phyloP scores from a whole-genome alignment of 1,284 basidiomycete genomes.

The Cryptococcus hybrid region DNA sequence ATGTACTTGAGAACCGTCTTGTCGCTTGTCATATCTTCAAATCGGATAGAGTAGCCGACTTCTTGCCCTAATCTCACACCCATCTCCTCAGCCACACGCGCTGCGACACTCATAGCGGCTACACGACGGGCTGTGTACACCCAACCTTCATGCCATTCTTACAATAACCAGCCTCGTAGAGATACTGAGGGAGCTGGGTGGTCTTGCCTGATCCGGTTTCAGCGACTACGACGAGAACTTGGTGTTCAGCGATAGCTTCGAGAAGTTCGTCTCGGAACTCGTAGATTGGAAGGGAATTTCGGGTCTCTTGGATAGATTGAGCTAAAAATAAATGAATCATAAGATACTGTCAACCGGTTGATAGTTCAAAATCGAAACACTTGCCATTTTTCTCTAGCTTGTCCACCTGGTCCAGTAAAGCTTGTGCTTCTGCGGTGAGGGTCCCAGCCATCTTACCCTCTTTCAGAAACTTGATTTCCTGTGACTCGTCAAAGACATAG shows the following conservation, averaged over 20 bases:
- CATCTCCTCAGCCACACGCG: slow-evolving; percentile 98
- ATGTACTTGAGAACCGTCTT: slow-evolving; percentile 97
- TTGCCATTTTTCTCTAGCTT: slow-evolving; percentile 81
- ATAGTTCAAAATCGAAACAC: too few relatives aligned
- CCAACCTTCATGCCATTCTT: slow-evolving; percentile 68
- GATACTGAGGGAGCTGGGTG: slow-evolving; percentile 95
- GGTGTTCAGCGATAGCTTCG: slow-evolving; percentile 83
- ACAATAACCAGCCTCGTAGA: slow-evolving; percentile 96
- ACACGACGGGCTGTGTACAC: slow-evolving; percentile 66
- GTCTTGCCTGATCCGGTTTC: slow-evolving; percentile 98
- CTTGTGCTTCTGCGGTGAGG: slow-evolving; percentile 81
- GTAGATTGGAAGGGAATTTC: slow-evolving; percentile 88
- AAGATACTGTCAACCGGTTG: too few relatives aligned
- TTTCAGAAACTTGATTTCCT: slow-evolving; percentile 94
- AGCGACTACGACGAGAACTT: slow-evolving; percentile 87
- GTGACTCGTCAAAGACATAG: slow-evolving; percentile 96
- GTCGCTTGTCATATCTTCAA: slow-evolving; percentile 98
- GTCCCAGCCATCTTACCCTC: slow-evolving; percentile 73
- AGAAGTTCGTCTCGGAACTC: slow-evolving; percentile 81
- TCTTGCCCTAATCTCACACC: slow-evolving; percentile 94
- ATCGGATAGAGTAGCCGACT: slow-evolving; percentile 98
- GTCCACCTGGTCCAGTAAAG: slow-evolving; percentile 83
- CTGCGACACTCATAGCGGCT: slow-evolving; percentile 98
- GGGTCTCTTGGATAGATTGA: slow-evolving; percentile 81
- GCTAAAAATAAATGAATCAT: slow-evolving; percentile 54